Evolutionary conservation across 192 early-diverging fungal species (phyloP), one percentile per base, ranked within the genome.

Genomic region (Coemansia asiatica): DNA sequence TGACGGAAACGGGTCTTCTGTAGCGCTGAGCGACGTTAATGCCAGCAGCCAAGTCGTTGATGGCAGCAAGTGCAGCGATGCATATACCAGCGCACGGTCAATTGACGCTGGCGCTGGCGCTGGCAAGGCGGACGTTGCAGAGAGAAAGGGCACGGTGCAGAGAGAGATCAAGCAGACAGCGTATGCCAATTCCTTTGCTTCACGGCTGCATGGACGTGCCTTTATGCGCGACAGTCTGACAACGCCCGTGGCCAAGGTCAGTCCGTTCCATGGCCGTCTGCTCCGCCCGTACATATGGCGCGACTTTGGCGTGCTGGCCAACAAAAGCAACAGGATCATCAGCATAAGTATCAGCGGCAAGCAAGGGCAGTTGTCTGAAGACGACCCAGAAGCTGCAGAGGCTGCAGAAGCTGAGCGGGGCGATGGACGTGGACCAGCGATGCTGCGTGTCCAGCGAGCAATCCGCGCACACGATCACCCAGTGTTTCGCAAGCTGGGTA

Each of bases 221-320:
- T 80, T 83, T 15, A 69, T 82, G 33, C 63, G 74, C 29, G 69
- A 66, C 61, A 90, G 88, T 28, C 68, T 90, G 49, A 89, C 88
- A 12, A 63, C 82, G 6, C 73, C 74, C 7, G 80, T 84, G 15
- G 48, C 88, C 5, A 80, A 81, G 68, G 68, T 85, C 13, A 89
- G 89, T 44, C 86, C 90, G 2, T 93, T 89, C 71, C 86, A 89
- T 28, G 91, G 90, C 28, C 85, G 88, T 18, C 81, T 81, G 27
- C 73, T 94, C n/a, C 84, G 85, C 35, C 91, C 93, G n/a, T 93
- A 84, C 76, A 94, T 96, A 53, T 90, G 89, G 76, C 77, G 92
- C 8, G 89, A 94, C 68, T 85, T 74, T 59, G 79, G 83, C 33
- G 84, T 72, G 12, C 60, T 69, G 29, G 83, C 36, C 23, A 16